phyloP scores from a whole-genome alignment of 2,329 filamentous ascomycete genomes.

The Aotearoamyces nothofagi region DNA sequence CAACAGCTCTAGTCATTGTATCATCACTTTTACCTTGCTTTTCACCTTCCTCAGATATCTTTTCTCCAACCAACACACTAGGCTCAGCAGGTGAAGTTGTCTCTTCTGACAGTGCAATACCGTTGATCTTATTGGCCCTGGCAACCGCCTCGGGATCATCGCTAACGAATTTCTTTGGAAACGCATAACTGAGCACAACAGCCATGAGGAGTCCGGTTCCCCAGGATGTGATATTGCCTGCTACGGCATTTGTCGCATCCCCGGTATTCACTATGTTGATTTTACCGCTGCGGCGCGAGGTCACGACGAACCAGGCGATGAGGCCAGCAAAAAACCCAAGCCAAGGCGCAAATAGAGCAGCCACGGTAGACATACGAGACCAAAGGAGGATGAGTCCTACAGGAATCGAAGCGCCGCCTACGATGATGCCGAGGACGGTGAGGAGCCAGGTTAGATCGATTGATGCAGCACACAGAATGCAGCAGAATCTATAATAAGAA shows the following conservation, averaged over 20 bases:
- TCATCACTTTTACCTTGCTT: constrained; percentile 5
- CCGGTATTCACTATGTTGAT: constrained; percentile 23
- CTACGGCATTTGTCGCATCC: constrained; percentile 22
- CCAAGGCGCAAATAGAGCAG: constrained; percentile 21
- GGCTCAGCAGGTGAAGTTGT: not conserved
- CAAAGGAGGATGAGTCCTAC: constrained; percentile 24
- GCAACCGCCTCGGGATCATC: constrained; percentile 11
- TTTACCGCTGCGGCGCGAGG: constrained; percentile 18
- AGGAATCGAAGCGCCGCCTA: constrained; percentile 23
- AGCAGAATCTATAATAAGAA: constrained; percentile 13
- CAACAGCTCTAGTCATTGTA: constrained; percentile 6
- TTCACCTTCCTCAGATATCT: not conserved
- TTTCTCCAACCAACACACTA: not conserved
- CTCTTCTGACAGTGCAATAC: constrained; percentile 7
- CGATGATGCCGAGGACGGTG: constrained; percentile 23
- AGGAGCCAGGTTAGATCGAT: constrained; percentile 25
- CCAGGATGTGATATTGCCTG: constrained; percentile 23
- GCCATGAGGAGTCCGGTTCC: constrained; percentile 21
- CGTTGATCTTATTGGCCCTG: constrained; percentile 18
- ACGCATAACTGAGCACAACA: constrained; percentile 19
- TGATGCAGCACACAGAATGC: constrained; percentile 21
- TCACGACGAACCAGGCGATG: constrained; percentile 23
- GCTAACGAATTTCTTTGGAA: constrained; percentile 17
- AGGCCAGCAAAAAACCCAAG: constrained; percentile 20
- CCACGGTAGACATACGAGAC: constrained; percentile 23